phyloP scores from a whole-genome alignment of 768 basidiomycete species.

The Amanita pallidorosea region DNA sequence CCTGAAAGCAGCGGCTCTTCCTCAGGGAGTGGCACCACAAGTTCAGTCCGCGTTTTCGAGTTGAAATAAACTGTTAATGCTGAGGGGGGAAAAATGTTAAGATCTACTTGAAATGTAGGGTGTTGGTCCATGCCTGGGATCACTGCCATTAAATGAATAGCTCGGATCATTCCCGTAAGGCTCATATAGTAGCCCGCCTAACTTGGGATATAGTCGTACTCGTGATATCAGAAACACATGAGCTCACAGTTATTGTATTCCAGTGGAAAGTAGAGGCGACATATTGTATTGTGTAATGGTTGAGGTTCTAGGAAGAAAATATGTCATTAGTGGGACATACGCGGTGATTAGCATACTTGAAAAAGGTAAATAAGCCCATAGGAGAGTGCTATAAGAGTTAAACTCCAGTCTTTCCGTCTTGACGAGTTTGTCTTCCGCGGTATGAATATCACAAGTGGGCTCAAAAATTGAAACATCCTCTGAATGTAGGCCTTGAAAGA shows the following conservation, averaged over 20 bases:
- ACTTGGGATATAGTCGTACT: neutral
- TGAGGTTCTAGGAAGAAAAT: slow-evolving; percentile 33
- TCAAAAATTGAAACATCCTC: slow-evolving; percentile 50
- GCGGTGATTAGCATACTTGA: slow-evolving; percentile 25
- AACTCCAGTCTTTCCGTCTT: slow-evolving; percentile 49
- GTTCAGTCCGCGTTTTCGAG: slow-evolving; percentile 22
- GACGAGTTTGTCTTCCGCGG: slow-evolving; percentile 31
- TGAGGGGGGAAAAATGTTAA: slow-evolving; percentile 13
- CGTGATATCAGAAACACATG: neutral
- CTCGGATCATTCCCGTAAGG: slow-evolving; percentile 39
- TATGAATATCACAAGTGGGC: slow-evolving; percentile 57
- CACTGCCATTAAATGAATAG: slow-evolving; percentile 41
- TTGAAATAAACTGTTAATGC: slow-evolving; percentile 47
- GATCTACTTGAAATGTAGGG: neutral
- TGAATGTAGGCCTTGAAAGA: slow-evolving; percentile 19
- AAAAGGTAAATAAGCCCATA: slow-evolving; percentile 39
- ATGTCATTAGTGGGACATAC: neutral
- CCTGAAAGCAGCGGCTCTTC: slow-evolving; percentile 20
- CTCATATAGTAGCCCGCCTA: slow-evolving; percentile 73
- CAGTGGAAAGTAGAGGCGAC: slow-evolving; percentile 51
- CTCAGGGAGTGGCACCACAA: slow-evolving; percentile 13
- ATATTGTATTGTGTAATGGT: slow-evolving; percentile 54
- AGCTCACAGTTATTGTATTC: slow-evolving; percentile 49
- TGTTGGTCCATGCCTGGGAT: slow-evolving; percentile 42
- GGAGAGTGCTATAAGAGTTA: slow-evolving; percentile 43